Percentiles rank a stretch among this genome's conserved stretches.
These are phyloP conservation scores for Phylloporus rhodoxanthus DNA, from an alignment of 768 basidiomycete species.

Conservation along the genomic window DNA sequence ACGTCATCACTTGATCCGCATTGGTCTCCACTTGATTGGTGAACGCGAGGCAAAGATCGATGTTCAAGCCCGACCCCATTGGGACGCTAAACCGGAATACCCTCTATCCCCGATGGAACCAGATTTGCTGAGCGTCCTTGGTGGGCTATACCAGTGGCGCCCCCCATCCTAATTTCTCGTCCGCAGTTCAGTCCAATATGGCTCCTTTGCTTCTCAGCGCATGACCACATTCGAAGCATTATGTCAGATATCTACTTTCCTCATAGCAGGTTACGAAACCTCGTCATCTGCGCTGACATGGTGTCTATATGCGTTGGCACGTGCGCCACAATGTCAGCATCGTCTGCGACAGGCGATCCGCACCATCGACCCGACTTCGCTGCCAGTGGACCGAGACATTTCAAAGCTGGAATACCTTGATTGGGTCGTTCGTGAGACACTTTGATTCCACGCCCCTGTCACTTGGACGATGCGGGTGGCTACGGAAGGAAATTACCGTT, in stretches of 20 bases:
- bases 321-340: slow-evolving; percentile 40
- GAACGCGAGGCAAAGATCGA: slow-evolving; percentile 40
- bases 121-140: slow-evolving; percentile 50
- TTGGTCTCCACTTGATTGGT: slow-evolving; percentile 49
- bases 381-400: slow-evolving; percentile 26
- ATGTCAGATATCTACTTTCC: slow-evolving; percentile 60
- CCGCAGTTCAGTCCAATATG: slow-evolving; percentile 55
- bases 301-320: slow-evolving; percentile 54
- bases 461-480: slow-evolving; percentile 55
- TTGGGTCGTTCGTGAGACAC: slow-evolving; percentile 52
- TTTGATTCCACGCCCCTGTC: slow-evolving; percentile 52
- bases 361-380: slow-evolving; percentile 18
- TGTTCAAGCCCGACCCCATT: slow-evolving; percentile 20
- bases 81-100: slow-evolving; percentile 10
- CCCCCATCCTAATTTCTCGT: background rate
- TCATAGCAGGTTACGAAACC: slow-evolving; percentile 63
- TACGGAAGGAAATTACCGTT: slow-evolving; percentile 45
- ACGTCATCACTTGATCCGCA: slow-evolving; percentile 43
- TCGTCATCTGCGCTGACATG: slow-evolving; percentile 54
- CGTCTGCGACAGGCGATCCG: slow-evolving; percentile 43
- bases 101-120: slow-evolving; percentile 12
- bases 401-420: slow-evolving; percentile 52
- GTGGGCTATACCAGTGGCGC: slow-evolving; percentile 29
- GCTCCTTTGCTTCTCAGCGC: slow-evolving; percentile 38
- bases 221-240: slow-evolving; percentile 54